Base-by-base conservation (phyloP, 495 filamentous ascomycete genomes). In the Penicillium cinerascens region DNA sequence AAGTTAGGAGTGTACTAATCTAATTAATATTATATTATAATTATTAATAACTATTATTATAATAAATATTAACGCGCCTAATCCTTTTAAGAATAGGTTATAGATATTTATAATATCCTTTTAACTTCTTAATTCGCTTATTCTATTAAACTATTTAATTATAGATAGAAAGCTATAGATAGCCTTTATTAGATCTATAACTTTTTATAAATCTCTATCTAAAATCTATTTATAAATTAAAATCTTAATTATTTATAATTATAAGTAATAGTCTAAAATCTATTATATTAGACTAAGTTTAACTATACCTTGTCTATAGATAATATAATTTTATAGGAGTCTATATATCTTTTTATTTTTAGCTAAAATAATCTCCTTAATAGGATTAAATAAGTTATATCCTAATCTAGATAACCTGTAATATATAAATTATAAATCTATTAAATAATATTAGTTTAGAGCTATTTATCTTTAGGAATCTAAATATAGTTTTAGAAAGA, bases 21-120 rank as follows among this genome's bases (percentile, higher is more conserved):
- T n/a, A 0, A 25, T 46, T 36, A 36, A 46, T 35, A 29, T 21
- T 9, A 29, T 21, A 36, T 27, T 8, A 8, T 17, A 18, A 25
- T 48, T 48, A 39, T 48, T 48, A 39, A n/a, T n/a, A n/a, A n/a
- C n/a, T n/a, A 48, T 48, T 25, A 25, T 33, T 15, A 39, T 16
- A 26, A 33, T 9, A n/a, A 48, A 29, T 48, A 48, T 39, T 38
- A 4, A n/a, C 8, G 16, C 46, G n/a, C n/a, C n/a, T n/a, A n/a
- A n/a, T n/a, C n/a, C n/a, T n/a, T n/a, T n/a, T n/a, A n/a, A n/a
- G n/a, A n/a, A n/a, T n/a, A n/a, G n/a, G n/a, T n/a, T n/a, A n/a
- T n/a, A n/a, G n/a, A n/a, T n/a, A n/a, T n/a, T n/a, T n/a, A n/a
- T n/a, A n/a, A n/a, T n/a, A n/a, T n/a, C n/a, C n/a, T n/a, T n/a